Percentiles rank a stretch among this genome's conserved stretches.
These are phyloP conservation scores for Mortierella alpina DNA, from an alignment of 192 early-diverging fungal genomes.

Conservation along the genomic window DNA sequence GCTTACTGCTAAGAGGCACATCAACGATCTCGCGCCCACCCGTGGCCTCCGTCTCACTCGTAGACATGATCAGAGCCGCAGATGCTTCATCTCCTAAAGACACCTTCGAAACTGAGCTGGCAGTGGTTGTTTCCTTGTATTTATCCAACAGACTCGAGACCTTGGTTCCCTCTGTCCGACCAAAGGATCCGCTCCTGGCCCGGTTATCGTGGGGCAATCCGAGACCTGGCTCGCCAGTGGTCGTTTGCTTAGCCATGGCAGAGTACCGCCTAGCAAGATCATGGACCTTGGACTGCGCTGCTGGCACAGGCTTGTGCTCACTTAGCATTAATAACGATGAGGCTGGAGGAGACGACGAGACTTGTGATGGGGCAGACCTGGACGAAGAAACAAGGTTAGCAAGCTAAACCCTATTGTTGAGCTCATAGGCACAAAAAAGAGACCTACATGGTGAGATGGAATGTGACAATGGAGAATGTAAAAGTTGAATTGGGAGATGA, in stretches of 20 bases:
- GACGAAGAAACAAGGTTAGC: neutral
- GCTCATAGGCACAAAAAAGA: neutral
- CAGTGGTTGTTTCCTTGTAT: neutral
- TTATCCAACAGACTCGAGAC: conserved; percentile 8
- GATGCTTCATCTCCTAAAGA: too few species aligned
- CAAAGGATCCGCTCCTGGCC: conserved; percentile 7
- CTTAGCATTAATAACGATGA: conserved; percentile 1
- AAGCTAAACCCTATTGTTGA: neutral
- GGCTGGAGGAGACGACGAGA: conserved; percentile 15
- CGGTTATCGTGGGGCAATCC: neutral
- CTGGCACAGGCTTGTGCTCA: conserved; percentile 23
- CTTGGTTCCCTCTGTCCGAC: conserved; percentile 23
- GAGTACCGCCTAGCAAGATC: conserved; percentile 27
- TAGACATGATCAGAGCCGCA: too few species aligned
- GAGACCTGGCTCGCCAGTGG: neutral
- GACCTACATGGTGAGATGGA: neutral
- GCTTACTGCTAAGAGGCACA: too few species aligned
- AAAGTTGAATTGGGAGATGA: neutral
- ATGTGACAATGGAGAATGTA: neutral
- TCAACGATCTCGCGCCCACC: neutral
- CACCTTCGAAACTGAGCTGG: neutral
- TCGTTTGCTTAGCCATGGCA: conserved; percentile 17
- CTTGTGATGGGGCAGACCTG: conserved; percentile 1
- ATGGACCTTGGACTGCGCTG: conserved; percentile 24
- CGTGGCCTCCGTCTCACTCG: too few species aligned